Conservation (phyloP, 768 basidiomycete genomes). For the Candolleomyces efflorescens region DNA sequence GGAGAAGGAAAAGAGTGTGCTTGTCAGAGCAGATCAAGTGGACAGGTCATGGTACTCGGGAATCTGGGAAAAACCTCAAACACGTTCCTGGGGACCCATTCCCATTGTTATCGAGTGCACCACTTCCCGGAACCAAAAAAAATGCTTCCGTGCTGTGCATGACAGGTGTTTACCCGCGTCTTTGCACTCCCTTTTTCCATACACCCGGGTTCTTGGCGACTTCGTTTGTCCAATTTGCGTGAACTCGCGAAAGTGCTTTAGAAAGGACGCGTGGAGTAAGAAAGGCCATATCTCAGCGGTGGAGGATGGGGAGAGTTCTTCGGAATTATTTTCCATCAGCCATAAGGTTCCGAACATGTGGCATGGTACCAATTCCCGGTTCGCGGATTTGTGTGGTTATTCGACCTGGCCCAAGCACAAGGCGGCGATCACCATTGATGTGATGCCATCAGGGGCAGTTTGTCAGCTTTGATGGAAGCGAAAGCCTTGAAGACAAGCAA, state of each 20-base stretch:
- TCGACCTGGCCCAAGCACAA: neutral
- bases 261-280: neutral
- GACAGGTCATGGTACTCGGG: neutral
- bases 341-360: neutral
- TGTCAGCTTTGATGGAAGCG: neutral
- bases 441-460: no score
- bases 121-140: neutral
- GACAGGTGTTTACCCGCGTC: neutral
- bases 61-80: neutral
- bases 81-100: neutral
- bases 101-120: neutral
- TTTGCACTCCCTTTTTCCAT: neutral
- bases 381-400: neutral
- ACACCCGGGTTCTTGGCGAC: neutral
- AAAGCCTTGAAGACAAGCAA: neutral
- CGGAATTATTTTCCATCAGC: neutral
- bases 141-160: neutral
- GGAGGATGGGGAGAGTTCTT: neutral
- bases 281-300: neutral
- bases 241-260: no score
- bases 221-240: neutral
- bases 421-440: neutral
- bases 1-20: no score
- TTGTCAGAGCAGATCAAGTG: neutral
- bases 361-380: neutral